Evolutionary conservation across 2,329 filamentous ascomycete species (phyloP), one percentile per base, ranked within the genome.

Genomic region (Lasiodiplodia sp.): DNA sequence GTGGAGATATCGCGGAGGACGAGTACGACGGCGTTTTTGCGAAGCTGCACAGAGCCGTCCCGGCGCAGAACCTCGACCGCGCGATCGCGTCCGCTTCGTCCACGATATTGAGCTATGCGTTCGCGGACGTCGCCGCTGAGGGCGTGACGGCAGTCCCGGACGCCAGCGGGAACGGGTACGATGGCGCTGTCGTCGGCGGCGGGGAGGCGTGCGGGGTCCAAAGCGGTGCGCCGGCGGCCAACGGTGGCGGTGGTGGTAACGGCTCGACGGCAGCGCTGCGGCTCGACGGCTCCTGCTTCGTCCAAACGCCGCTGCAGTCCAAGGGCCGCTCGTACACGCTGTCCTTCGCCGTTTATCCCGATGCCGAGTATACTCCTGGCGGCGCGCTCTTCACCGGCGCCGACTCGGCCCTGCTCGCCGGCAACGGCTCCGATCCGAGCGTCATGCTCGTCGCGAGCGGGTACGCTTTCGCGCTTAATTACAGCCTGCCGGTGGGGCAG

Each of bases 311-410:
- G 0, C 73, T 86, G 10, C 75, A 75, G 0, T 85, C 84, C 40
- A 89, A 89, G 73, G 87, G 87, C 2, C 80, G 85, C 68, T 80
- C 88, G 72, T 89, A 89, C 74, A 87, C 84, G 0, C 79, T 89
- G 1, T 80, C 82, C 0, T 78, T 88, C 16, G 76, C 78, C 71
- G 86, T 40, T 40, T 25, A 14, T 69, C 53, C 56, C 28, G n/a
- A 73, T 4, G 77, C 1, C 76, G 81, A 71, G 0, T 74, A 75
- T 14, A 67, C 71, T 2, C 76, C 38, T 12, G 40, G 18, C 40
- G 73, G 2, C 23, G 18, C 64, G 49, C 64, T 56, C 16, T 75
- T 85, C n/a, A 73, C 77, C 1, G 84, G 82, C 21, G 72, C 70
- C 2, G 84, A 83, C 72, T 86, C 82, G 4, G 75, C 75, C 3